phyloP scores from a whole-genome alignment of 352 stramenopile genomes.

The Chrysophaeum taylorii region DNA sequence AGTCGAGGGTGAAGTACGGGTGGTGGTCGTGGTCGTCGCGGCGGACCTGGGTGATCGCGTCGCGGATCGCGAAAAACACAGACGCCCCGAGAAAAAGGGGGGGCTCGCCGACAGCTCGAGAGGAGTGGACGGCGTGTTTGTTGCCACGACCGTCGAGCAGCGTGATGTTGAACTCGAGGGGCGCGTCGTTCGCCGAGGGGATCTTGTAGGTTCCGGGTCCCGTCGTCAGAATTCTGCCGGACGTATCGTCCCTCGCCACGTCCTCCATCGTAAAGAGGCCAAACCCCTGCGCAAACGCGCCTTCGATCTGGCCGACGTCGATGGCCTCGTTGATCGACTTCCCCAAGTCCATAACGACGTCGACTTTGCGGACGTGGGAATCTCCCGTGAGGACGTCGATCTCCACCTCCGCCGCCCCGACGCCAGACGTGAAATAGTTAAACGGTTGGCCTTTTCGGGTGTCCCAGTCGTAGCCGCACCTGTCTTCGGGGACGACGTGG shows the following conservation, averaged over 20 bases:
- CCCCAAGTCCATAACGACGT: constrained; percentile 80
- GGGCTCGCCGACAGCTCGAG: constrained; percentile 87
- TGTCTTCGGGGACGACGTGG: constrained; percentile 74
- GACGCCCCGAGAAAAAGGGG: constrained; percentile 83
- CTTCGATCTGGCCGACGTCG: constrained; percentile 94
- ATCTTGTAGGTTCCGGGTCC: constrained; percentile 93
- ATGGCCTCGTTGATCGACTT: constrained; percentile 89
- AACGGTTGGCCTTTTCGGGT: constrained; percentile 74
- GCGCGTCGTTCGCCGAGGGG: constrained; percentile 86
- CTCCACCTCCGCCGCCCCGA: constrained; percentile 79
- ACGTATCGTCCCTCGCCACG: constrained; percentile 29
- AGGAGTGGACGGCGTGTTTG: constrained; percentile 83
- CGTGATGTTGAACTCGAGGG: constrained; percentile 81
- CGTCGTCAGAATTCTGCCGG: constrained; percentile 76
- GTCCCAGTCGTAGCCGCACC: constrained; percentile 88
- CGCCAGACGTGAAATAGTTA: constrained; percentile 82
- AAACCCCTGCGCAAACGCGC: constrained; percentile 89
- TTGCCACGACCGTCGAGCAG: constrained; percentile 82
- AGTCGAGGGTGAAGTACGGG: constrained; percentile 57
- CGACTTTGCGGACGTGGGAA: constrained; percentile 61
- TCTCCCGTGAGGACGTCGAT: constrained; percentile 88
- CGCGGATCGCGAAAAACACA: constrained; percentile 88
- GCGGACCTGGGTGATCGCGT: constrained; percentile 73
- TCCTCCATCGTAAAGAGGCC: constrained; percentile 85
- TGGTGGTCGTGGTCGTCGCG: constrained; percentile 44